Percentiles rank a stretch among this genome's conserved stretches.
Conservation (phyloP, 805 yeast genomes). For the Lachancea mirantina region DNA sequence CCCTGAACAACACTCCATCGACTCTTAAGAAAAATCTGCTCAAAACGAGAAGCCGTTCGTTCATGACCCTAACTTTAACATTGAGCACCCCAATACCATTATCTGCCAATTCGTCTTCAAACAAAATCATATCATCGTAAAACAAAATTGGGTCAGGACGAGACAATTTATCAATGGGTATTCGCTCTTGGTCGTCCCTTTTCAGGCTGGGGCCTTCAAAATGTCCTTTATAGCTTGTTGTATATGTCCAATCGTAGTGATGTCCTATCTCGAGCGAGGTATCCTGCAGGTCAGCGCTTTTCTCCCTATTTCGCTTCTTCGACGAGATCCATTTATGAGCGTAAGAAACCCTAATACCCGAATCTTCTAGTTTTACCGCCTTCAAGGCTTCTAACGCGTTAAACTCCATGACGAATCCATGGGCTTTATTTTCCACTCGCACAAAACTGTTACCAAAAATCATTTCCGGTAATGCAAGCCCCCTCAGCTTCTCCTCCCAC, state of each 20-base stretch:
- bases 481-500: constrained; percentile 49
- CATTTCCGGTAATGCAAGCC: constrained; percentile 93
- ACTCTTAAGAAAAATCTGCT: constrained; percentile 79
- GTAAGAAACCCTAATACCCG: constrained; percentile 70
- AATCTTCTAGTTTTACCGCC: constrained; percentile 43
- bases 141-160: constrained; percentile 80
- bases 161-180: constrained; percentile 67
- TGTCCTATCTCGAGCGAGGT: constrained; percentile 53
- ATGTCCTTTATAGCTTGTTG: constrained; percentile 70
- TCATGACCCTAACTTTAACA: constrained; percentile 85
- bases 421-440: constrained; percentile 37
- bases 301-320: constrained; percentile 30
- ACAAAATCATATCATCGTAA: constrained; percentile 81
- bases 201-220: constrained; percentile 15
- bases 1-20: constrained; percentile 79
- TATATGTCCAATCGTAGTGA: constrained; percentile 96
- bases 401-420: constrained; percentile 49
- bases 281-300: constrained; percentile 25
- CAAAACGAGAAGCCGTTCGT: constrained; percentile 62
- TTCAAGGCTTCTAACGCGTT: constrained; percentile 67
- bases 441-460: constrained; percentile 82
- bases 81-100: constrained; percentile 80
- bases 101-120: constrained; percentile 94
- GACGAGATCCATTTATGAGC: constrained; percentile 72
- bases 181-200: constrained; percentile 31